phyloP scores from a whole-genome alignment of 2,329 filamentous ascomycete genomes.

The Penicillium expansum region DNA sequence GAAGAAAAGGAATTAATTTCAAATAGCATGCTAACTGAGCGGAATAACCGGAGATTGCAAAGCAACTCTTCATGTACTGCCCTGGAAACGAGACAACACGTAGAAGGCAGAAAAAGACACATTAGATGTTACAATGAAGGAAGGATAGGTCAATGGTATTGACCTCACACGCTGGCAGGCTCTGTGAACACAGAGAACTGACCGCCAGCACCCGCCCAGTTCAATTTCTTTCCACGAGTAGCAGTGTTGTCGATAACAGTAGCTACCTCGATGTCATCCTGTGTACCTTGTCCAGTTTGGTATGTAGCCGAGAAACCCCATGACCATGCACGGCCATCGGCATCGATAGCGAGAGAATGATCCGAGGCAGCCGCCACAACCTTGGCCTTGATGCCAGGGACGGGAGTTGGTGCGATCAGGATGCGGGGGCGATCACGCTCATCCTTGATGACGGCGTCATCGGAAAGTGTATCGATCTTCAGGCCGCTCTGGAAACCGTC shows the following conservation, averaged over 20 bases:
- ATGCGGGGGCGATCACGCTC: conserved; percentile 66
- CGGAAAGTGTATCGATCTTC: conserved; percentile 54
- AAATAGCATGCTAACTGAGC: background rate
- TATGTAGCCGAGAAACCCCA: conserved; percentile 82
- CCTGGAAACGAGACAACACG: background rate
- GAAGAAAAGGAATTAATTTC: background rate
- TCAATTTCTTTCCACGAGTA: conserved; percentile 69
- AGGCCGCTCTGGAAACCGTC: conserved; percentile 62
- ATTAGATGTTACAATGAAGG: conserved; percentile 1
- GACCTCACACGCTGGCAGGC: conserved; percentile 22
- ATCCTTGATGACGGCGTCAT: conserved; percentile 63
- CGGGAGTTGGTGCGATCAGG: conserved; percentile 61
- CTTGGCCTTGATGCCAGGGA: conserved; percentile 59
- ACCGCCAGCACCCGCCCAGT: conserved; percentile 80
- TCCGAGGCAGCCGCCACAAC: conserved; percentile 66
- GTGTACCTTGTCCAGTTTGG: conserved; percentile 73
- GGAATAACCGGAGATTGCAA: background rate
- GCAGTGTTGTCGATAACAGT: conserved; percentile 83
- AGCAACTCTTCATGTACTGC: background rate
- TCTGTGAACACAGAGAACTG: conserved; percentile 59
- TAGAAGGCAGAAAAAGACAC: background rate
- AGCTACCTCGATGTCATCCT: conserved; percentile 75
- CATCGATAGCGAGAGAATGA: conserved; percentile 68
- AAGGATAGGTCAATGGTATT: background rate
- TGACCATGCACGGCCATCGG: conserved; percentile 67